Base-by-base conservation (phyloP, 768 basidiomycete genomes). In the Lyophyllum semitale region DNA sequence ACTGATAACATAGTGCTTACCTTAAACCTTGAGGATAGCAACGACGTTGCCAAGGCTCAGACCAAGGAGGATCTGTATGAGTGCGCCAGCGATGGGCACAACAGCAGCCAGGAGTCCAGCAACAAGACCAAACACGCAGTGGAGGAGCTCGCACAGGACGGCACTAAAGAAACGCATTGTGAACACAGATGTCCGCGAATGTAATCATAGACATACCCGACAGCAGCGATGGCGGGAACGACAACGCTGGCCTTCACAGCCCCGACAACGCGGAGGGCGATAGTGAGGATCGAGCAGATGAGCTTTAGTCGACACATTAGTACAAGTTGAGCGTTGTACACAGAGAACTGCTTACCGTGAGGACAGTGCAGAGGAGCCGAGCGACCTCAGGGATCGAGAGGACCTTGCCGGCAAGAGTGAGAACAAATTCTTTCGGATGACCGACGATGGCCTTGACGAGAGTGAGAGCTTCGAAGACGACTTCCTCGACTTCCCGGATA, bases 31-130 rank as follows among this genome's bases (percentile, higher is more conserved):
- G 33, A 59, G 57, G 29, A 56, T 38, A 9, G 27, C 9, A 26
- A 70, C 37, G 32, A 71, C 30, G 8, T 20, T 25, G 8, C 9
- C 40, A 12, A 65, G 35, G 18, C 59, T 55, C 48, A 70, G 62
- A 17, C 35, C 1, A 22, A 55, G 11, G 47, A 67, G 37, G 37
- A 54, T 25, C 15, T 53, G 41, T 30, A 63, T 30, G 42, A 69
- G 33, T n/a, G 44, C 37, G 23, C 17, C 42, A 25, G 68, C 38
- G 13, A 53, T 22, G 30, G 56, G 59, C 3, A 59, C 20, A 23
- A 72, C 48, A 13, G 53, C 35, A 3, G 18, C 54, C 3, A 64
- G 37, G 23, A 68, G 55, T 13, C 51, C 60, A n/a, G 55, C 59
- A 4, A 68, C 63, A 8, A 66, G 33, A 9, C 13, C 12, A 27